Evolutionary conservation across 2,329 filamentous ascomycete genomes (phyloP), one percentile per base, ranked within the genome.

Genomic region (Neonectria faginata): DNA sequence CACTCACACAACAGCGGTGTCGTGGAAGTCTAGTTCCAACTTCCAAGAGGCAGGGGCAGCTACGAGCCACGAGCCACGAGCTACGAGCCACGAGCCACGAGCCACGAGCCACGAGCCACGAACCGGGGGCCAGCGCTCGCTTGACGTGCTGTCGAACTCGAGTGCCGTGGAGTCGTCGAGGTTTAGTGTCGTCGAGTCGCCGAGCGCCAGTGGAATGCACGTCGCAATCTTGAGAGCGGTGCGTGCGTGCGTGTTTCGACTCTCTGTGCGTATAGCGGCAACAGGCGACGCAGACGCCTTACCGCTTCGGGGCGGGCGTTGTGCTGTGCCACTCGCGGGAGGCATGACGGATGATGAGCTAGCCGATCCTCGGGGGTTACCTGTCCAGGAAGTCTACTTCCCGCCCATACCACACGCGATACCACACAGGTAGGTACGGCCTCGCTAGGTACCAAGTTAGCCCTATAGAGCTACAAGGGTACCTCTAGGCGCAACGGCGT

Each of bases 271-370:
- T 48, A 52, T 64, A 59, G 66, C 56, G 64, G 60, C 51, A 67
- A 57, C 55, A 63, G 45, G 51, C 42, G 53, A 67, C 60, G 60
- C 67, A 71, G 61, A 57, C 71, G 71, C 71, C 71, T 73, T 73
- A 60, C 71, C 71, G 67, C 67, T 74, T 73, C 67, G 64, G 66
- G 64, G 63, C 48, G 27, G 47, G 61, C 16, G 44, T 25, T 59
- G 55, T 53, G 55, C 61, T 54, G 61, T 59, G 56, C 61, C 55
- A 50, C 55, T 54, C 31, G 41, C 54, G 47, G 60, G 50, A 52
- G 41, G 50, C 50, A 59, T 36, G 53, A 57, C 50, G 55, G 50
- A 48, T 33, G 33, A 44, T 55, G 27, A 55, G 41, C 47, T 52
- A 54, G 36, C 56, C 56, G 27, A 27, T 5, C 31, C 31, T 48